phyloP scores from a whole-genome alignment of 2,329 filamentous ascomycete genomes.

The Pezicula rhizophila region DNA sequence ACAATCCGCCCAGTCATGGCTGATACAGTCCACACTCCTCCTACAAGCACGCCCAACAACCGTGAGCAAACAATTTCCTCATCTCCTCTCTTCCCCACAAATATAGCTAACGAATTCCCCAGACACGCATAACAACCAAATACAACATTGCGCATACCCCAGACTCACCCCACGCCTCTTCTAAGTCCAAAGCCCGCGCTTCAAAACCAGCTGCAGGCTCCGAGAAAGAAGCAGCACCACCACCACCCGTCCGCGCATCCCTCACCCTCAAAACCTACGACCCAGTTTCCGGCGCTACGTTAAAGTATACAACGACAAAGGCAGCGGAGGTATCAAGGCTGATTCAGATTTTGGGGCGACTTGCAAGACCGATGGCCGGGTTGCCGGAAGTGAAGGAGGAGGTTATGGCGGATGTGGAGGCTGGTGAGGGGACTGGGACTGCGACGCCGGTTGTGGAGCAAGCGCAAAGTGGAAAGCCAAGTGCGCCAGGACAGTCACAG shows the following conservation, averaged over 20 bases:
- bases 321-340: conserved; percentile 83
- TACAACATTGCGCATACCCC: conserved; percentile 62
- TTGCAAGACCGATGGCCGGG: conserved; percentile 65
- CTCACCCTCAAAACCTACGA: conserved; percentile 89
- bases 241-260: conserved; percentile 54
- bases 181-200: conserved; percentile 17
- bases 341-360: conserved; percentile 65
- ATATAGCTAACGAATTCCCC: conserved; percentile 12
- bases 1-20: conserved; percentile 81
- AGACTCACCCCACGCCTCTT: conserved; percentile 15
- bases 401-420: conserved; percentile 26
- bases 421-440: conserved; percentile 5
- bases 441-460: conserved; percentile 22
- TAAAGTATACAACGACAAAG: conserved; percentile 91
- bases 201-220: conserved; percentile 17
- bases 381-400: conserved; percentile 36
- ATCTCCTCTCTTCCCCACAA: conserved; percentile 2
- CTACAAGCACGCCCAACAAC: conserved; percentile 80
- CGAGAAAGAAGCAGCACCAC: conserved; percentile 20
- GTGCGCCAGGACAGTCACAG: conserved; percentile 14
- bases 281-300: conserved; percentile 68
- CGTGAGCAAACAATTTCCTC: conserved; percentile 45
- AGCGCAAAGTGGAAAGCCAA: conserved; percentile 48
- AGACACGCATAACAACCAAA: conserved; percentile 90
- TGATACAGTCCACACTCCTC: conserved; percentile 78